Percentiles rank a stretch among this genome's conserved stretches.
Conservation (phyloP, 345 rosid genomes). For the Aurinia saxatilis region DNA sequence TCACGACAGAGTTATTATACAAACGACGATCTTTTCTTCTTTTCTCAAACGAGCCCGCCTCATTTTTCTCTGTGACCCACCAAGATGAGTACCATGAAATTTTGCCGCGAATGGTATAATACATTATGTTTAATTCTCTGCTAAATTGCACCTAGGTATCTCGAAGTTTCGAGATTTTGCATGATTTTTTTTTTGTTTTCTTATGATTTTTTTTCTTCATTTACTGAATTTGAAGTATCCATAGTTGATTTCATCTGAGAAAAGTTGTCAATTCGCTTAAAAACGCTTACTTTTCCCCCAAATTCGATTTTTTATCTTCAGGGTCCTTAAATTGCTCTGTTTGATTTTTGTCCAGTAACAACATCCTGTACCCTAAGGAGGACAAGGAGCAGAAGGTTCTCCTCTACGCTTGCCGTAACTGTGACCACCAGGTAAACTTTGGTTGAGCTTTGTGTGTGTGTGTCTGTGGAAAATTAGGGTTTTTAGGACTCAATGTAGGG, state of each 20-base stretch:
- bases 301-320: neutral
- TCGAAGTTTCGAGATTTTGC: neutral
- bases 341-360: constrained; percentile 39
- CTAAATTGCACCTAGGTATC: neutral
- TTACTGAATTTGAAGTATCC: neutral
- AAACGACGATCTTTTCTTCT: neutral
- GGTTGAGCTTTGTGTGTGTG: neutral
- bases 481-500: neutral
- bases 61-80: neutral
- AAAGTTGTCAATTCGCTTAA: neutral
- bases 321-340: neutral
- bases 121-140: neutral
- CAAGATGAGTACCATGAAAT: constrained; percentile 65
- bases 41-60: neutral
- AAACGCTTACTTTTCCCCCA: neutral
- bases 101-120: constrained; percentile 63
- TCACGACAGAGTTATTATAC: neutral
- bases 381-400: constrained; percentile 52
- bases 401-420: constrained; percentile 66
- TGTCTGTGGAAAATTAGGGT: neutral
- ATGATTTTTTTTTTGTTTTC: neutral
- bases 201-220: neutral
- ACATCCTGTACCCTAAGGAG: constrained; percentile 62
- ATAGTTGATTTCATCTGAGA: neutral
- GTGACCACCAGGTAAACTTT: constrained; percentile 57